Evolutionary conservation across 495 filamentous ascomycete species (phyloP), one percentile per base, ranked within the genome.

Genomic region (Aspergillus avenaceus): DNA sequence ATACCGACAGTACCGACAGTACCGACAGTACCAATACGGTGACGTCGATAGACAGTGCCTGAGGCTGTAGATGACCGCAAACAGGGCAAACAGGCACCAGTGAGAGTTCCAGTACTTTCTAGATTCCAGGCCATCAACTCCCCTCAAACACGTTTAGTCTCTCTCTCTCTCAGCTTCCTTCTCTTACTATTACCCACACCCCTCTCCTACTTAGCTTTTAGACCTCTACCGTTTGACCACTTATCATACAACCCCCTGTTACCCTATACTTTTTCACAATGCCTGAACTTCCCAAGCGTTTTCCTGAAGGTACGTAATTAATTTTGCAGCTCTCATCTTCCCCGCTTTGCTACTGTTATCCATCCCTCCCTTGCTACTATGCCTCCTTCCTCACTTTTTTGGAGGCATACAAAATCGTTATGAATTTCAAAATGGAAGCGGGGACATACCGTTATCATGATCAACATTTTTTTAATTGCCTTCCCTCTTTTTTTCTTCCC

Each of bases 301-400:
- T 64, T 45, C 70, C 70, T 45, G 70, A 73, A 67, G 70, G 70
- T 73, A 64, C 11, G 70, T 66, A 56, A 21, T n/a, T n/a, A n/a
- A n/a, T 57, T 57, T 47, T 44, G 57, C 56, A 24, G 50, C 36
- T 47, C 45, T 55, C 53, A 49, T 54, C 44, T 71, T 66, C 68
- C 69, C 69, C 70, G 68, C 70, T 66, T 55, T 54, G 46, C 14
- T 38, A 2, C 5, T 19, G 34, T 21, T 21, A n/a, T n/a, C n/a
- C n/a, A n/a, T n/a, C n/a, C n/a, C n/a, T n/a, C n/a, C n/a, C n/a
- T n/a, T n/a, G n/a, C n/a, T n/a, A n/a, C n/a, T n/a, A n/a, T n/a
- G n/a, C n/a, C n/a, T n/a, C n/a, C n/a, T n/a, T n/a, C n/a, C n/a
- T n/a, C n/a, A n/a, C n/a, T n/a, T n/a, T n/a, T n/a, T n/a, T n/a